Evolutionary conservation across 163 green algal genomes (phyloP), one percentile per base, ranked within the genome.

Genomic region (Picocystis sp.): DNA sequence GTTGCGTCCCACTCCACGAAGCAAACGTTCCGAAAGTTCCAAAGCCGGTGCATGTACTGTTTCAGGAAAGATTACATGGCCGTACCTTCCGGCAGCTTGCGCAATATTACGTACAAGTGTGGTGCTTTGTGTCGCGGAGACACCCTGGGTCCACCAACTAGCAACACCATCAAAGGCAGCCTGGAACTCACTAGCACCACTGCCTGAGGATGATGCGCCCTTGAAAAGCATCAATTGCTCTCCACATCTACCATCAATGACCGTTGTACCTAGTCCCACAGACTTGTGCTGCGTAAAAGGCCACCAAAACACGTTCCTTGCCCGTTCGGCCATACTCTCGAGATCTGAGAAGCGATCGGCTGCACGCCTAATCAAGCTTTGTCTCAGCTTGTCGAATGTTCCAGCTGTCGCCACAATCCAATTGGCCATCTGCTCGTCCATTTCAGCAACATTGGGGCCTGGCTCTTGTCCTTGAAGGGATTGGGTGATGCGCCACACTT

Each of bases 71-170:
- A 98, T 87, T 51, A 98, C 81, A 64, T 98, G 89, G 22, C 86
- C 76, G 61, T 92, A 97, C 5, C 86, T 71, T 1, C 68, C 88
- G 2, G 77, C 74, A 0, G 78, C 84, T 22, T 80, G 67, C 11
- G 52, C 70, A 43, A 93, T 64, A 3, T 75, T 74, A 0, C 62
- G 56, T 9, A 71, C 60, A 48, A 94, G 47, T 50, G 19, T 21
- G 35, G 24, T 33, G 6, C 48, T 34, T 55, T 55, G 48, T 34
- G 42, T 46, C n/a, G 19, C 21, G 34, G n/a, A 58, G 29, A 68
- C 41, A 43, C 74, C 86, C 69, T 95, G 87, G 0, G 89, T 98
- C 89, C 89, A 98, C 89, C 89, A 98, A 64, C 79, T 92, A 33
- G 79, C 80, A 50, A 76, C 87, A 19, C 64, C 87, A 67, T 98